Evolutionary conservation across 164 flowering plant species (phyloP).

Genomic region (Magnolia kwangsiensis): DNA sequence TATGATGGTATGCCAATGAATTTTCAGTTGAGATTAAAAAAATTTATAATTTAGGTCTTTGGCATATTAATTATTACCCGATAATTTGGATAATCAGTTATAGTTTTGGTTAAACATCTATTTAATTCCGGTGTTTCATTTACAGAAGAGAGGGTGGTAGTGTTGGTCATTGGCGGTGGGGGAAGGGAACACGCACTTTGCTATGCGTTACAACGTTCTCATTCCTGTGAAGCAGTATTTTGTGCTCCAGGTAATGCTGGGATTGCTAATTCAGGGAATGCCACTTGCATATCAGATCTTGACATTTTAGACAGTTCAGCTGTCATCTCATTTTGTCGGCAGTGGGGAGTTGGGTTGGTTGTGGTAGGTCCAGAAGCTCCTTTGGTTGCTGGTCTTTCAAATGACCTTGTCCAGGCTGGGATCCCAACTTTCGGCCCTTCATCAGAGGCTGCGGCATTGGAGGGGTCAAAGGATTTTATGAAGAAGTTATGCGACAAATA

Average conservation of each 20-base stretch:
- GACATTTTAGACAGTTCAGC: constrained; percentile 65
- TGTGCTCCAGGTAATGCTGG: constrained; percentile 99
- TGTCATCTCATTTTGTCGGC: constrained; percentile 70
- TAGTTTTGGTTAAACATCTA: not conserved
- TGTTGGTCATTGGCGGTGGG: constrained; percentile 93
- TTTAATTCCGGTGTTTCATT: not conserved
- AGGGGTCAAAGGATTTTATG: constrained; percentile 98
- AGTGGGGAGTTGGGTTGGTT: constrained; percentile 74
- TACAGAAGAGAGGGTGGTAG: constrained; percentile 60
- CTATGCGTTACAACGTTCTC: constrained; percentile 76
- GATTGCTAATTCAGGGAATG: constrained; percentile 78
- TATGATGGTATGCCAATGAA: not conserved
- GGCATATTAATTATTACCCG: not conserved
- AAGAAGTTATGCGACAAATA: constrained; percentile 90
- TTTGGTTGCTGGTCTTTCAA: constrained; percentile 87
- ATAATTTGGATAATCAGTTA: not conserved
- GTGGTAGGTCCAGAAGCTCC: constrained; percentile 98
- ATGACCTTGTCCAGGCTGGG: constrained; percentile 73
- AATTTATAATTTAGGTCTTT: not conserved
- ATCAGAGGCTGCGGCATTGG: constrained; percentile 92
- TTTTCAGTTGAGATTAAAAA: not conserved
- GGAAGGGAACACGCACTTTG: constrained; percentile 98
- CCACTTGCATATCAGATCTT: constrained; percentile 74
- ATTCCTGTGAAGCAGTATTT: constrained; percentile 71
- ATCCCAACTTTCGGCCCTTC: constrained; percentile 96